Percentiles rank a stretch among this genome's conserved stretches.
These are phyloP conservation scores for Ophiocordyceps sinensis DNA, from an alignment of 2,329 filamentous ascomycete genomes.

Conservation along the genomic window DNA sequence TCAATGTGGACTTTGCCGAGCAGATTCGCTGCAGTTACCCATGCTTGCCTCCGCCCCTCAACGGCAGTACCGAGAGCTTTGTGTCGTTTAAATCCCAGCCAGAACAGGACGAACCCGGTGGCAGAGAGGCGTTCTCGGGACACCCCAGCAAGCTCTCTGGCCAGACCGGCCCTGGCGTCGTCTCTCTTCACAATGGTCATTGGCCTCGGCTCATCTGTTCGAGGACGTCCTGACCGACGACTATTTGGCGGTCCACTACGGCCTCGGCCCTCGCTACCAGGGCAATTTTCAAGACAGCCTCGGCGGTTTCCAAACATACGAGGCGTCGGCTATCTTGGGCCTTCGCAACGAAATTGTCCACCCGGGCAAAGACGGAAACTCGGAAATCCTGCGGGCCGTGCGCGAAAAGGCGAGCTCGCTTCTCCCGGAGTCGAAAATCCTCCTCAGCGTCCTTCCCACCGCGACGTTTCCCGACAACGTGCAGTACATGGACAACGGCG, in stretches of 20 bases:
- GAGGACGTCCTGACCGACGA: constrained; percentile 83
- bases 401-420: constrained; percentile 71
- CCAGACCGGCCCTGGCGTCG: constrained; percentile 55
- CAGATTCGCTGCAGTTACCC: constrained; percentile 85
- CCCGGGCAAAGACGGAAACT: constrained; percentile 77
- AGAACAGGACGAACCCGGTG: constrained; percentile 49
- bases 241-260: constrained; percentile 76
- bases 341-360: constrained; percentile 84
- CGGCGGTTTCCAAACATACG: constrained; percentile 91
- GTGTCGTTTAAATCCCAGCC: constrained; percentile 49
- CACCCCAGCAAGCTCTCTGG: constrained; percentile 76
- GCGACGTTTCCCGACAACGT: constrained; percentile 73
- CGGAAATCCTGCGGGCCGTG: constrained; percentile 82
- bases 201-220: constrained; percentile 81
- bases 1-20: constrained; percentile 89
- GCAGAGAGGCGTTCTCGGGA: constrained; percentile 87
- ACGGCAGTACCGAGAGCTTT: constrained; percentile 51
- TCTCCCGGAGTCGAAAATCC: constrained; percentile 64
- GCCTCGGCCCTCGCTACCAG: constrained; percentile 78
- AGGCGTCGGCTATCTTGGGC: constrained; percentile 79
- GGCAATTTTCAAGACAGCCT: constrained; percentile 96
- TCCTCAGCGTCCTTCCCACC: constrained; percentile 71
- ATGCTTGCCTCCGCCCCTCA: constrained; percentile 51
- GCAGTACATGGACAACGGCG: constrained; percentile 59
- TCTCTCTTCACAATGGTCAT: constrained; percentile 72